These are phyloP conservation scores for Fusarium austroafricanum DNA, from an alignment of 2,329 filamentous ascomycete genomes.

Conservation along the genomic window DNA sequence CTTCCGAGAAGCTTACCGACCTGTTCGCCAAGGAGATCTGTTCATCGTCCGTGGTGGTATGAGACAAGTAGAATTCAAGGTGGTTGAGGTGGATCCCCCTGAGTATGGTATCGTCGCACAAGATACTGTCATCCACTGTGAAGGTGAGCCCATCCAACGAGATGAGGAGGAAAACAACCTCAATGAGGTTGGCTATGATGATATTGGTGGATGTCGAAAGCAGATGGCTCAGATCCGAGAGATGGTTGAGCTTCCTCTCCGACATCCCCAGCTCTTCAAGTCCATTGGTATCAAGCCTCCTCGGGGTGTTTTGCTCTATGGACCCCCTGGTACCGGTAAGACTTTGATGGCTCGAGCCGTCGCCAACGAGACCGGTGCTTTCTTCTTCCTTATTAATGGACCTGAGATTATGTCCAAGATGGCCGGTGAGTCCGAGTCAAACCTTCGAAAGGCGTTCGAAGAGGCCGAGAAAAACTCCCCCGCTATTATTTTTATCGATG, in stretches of 20 bases:
- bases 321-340: constrained; percentile 98
- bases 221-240: constrained; percentile 99
- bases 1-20: constrained; percentile 98
- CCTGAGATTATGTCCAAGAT: constrained; percentile 99
- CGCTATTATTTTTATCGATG: constrained; percentile 99
- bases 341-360: constrained; percentile 98
- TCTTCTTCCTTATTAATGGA: constrained; percentile 99
- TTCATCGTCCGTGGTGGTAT: constrained; percentile 98
- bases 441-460: constrained; percentile 98
- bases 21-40: constrained; percentile 95
- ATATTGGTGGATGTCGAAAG: constrained; percentile 99
- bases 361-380: constrained; percentile 97
- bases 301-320: constrained; percentile 95
- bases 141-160: constrained; percentile 89
- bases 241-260: constrained; percentile 94
- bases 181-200: constrained; percentile 98
- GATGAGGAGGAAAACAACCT: constrained; percentile 99
- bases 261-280: constrained; percentile 99
- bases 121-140: constrained; percentile 98
- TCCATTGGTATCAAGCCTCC: constrained; percentile 99
- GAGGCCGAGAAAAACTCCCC: constrained; percentile 99
- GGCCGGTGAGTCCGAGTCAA: constrained; percentile 99
- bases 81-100: constrained; percentile 97
- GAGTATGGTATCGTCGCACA: constrained; percentile 99
- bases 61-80: constrained; percentile 99